Base-by-base conservation (phyloP, 345 rosid genomes). In the Orychophragmus violaceus region DNA sequence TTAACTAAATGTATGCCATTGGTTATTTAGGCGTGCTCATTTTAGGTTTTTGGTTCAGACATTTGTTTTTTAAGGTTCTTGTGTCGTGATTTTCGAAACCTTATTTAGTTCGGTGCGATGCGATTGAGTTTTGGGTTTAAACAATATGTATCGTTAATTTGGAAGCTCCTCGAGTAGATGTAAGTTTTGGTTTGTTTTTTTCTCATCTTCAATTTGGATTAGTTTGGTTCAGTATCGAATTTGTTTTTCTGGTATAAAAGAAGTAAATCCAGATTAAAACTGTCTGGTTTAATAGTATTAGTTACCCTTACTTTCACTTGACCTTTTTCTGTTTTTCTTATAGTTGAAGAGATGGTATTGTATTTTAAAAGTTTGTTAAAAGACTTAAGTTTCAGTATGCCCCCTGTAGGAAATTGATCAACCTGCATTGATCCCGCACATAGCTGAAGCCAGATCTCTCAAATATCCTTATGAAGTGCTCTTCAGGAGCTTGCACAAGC, bases 381-480 rank as follows among this genome's bases (percentile, higher is more conserved):
- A 67, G 56, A 50, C 57, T 48, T 28, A 65, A 66, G 59, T 70
- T 59, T 64, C 36, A 32, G 41, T 32, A 29, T 71, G 49, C 50
- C 81, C 53, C 14, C 66, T 79, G 72, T 79, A 94, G 99, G 99
- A 94, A 69, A 94, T 90, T 61, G 97, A 90, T 73, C 99, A 90
- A 74, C 96, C 99, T 64, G 91, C 99, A 64, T 63, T 94, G 81
- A 94, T 94, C 81, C 99, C 97, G 5, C 99, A 94, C 81, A 94
- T 94, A 78, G 96, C 97, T 49, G 97, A 94, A 85, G 99, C 99
- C 50, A 90, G 88, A 82, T 79, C 91, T 59, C 77, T 77, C 74
- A 94, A 90, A 78, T 90, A 94, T 82, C 97, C 97, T 13, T 87
- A 94, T 52, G 99, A 94, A 82, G 96, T 90, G 74, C 95, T 94